Base-by-base conservation (phyloP, 495 filamentous ascomycete species). In the Penicillium pancosmium region DNA sequence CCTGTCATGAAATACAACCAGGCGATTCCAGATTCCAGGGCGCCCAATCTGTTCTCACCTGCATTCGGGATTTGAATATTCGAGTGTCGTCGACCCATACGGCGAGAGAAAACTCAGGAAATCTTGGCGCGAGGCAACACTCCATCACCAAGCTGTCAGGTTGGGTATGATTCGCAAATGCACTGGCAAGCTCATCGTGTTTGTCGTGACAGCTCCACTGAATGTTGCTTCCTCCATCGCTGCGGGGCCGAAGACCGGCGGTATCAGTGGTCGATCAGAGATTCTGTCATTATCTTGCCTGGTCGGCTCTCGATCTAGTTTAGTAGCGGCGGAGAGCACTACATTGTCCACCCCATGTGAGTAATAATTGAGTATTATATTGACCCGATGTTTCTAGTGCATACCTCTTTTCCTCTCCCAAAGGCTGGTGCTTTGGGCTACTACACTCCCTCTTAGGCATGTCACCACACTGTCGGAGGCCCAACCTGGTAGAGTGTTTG, bases 161-260 rank as follows among this genome's bases (percentile, higher is more conserved):
- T 33, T n/a, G 6, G 9, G 16, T 18, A 49, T 48, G 48, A 50
- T 36, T 34, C 48, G n/a, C 48, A 50, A 57, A 35, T 16, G 12
- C 23, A 23, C 23, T 23, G 23, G 15, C 25, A n/a, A 31, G 31
- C 19, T 44, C n/a, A n/a, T 46, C 5, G 0, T 38, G 46, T 10
- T 48, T 6, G 23, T 49, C 38, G 38, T 62, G 52, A 55, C 46
- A 65, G 55, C 61, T 67, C 56, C 64, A 58, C 54, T 11, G 6
- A 40, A 33, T 25, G 36, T 46, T 46, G 48, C 25, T 44, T 31
- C 10, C 23, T 54, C 47, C 50, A 35, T 61, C n/a, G 35, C 54
- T 54, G 57, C 56, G 66, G 65, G 58, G 64, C 66, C 33, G 46
- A 56, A 48, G 35, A 12, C 18, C 44, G 41, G 54, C 36, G 23